Base-by-base conservation (phyloP, 176 grass and related monocot species). In the Dactylis glomerata region DNA sequence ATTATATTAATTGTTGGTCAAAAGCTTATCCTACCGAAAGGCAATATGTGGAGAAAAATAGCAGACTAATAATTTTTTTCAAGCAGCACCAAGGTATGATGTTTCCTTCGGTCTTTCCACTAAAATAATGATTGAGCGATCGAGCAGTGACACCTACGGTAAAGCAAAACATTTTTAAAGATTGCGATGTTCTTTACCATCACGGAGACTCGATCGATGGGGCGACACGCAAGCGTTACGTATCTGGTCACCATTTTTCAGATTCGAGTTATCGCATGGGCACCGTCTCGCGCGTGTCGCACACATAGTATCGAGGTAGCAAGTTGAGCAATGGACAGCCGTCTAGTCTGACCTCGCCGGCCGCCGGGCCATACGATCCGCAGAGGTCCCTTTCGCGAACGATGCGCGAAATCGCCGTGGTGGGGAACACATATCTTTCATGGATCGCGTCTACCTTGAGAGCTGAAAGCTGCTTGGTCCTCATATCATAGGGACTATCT, bases 371-470 rank as follows among this genome's bases (percentile, higher is more conserved):
- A n/a, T 40, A 32, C 33, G 34, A 22, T 42, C 81, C 40, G 40
- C 27, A 62, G 7, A 28, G 12, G 83, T 78, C 75, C 9, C 63
- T 70, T 33, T 85, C 62, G 62, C 26, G 7, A 8, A 28, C 41
- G 63, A 85, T 85, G 49, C 63, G 63, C 61, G 17, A 19, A 73
- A 85, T 85, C 82, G 59, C 6, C 59, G 33, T 24, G 16, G 73
- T 49, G 71, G 31, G 42, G 30, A 49, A 10, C 72, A 63, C 15
- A 44, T 7, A 30, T 44, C 40, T 28, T 44, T 16, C 55, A n/a
- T 59, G 36, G 24, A 26, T 26, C 55, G 75, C 5, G 6, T 46
- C 40, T 27, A 58, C n/a, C 20, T 72, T 65, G 19, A 40, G 15
- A 5, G 68, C 5, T 15, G 9, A 40, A 26, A 5, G 68, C 5